phyloP scores from a whole-genome alignment of 2,329 filamentous ascomycete genomes.

The Venturia aucupariae region DNA sequence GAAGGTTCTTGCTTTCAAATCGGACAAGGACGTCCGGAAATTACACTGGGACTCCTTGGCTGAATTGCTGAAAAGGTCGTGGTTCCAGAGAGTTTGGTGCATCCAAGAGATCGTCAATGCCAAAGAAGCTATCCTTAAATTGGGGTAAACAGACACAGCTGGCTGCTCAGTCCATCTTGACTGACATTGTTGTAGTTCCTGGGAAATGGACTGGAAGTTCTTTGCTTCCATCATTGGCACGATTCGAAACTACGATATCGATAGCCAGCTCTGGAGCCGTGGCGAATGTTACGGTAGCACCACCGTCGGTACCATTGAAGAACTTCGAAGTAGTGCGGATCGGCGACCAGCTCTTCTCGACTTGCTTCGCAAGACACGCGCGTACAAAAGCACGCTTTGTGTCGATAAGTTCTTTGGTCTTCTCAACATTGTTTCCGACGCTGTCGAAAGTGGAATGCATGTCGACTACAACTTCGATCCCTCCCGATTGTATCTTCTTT shows the following conservation, averaged over 20 bases:
- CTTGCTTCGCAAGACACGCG: constrained; percentile 1
- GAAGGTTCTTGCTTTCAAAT: neutral
- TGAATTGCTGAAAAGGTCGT: neutral
- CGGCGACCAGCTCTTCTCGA: neutral
- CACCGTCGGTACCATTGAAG: neutral
- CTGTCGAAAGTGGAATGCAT: neutral
- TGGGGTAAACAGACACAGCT: neutral
- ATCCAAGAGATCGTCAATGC: constrained; percentile 10
- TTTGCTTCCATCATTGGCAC: neutral
- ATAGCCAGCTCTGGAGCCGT: neutral
- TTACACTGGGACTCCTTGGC: constrained; percentile 1
- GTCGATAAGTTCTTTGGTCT: constrained; percentile 5
- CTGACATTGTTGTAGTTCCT: neutral
- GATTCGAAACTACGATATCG: neutral
- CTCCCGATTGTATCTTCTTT: neutral
- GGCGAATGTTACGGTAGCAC: neutral
- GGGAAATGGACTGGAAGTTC: neutral
- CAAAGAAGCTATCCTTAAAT: neutral
- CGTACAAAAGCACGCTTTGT: neutral
- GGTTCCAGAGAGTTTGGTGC: constrained; percentile 8
- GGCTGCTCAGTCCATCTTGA: neutral
- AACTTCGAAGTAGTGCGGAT: neutral
- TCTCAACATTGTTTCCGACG: neutral
- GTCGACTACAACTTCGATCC: neutral
- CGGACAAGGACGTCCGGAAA: neutral